A percentile compares a stretch with the other conserved stretches of the same genome.
Conservation (phyloP, 768 basidiomycete genomes). For the Auricularia cornea region DNA sequence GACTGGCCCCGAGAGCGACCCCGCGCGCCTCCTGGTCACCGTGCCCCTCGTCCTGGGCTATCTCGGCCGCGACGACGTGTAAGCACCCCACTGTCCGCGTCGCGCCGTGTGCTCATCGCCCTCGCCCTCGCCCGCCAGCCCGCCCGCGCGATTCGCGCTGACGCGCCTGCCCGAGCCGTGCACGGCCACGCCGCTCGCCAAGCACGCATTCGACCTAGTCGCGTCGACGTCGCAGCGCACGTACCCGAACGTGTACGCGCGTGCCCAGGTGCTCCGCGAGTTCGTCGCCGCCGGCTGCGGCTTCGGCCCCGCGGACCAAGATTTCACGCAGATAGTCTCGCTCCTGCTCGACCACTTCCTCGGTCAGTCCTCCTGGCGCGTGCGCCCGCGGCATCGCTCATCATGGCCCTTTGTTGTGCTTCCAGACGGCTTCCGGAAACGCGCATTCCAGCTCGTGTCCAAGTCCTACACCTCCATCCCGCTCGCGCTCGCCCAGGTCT, state of each 20-base stretch:
- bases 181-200: constrained; percentile 34
- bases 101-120: neutral
- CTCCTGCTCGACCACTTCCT: constrained; percentile 42
- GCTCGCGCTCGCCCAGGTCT: constrained; percentile 42
- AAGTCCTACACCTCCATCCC: constrained; percentile 60
- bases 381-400: too few species aligned
- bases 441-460: constrained; percentile 47
- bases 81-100: constrained; percentile 18
- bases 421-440: constrained; percentile 49
- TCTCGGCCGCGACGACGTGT: constrained; percentile 58
- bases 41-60: constrained; percentile 58
- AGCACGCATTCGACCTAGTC: constrained; percentile 38
- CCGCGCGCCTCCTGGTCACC: constrained; percentile 42
- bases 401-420: neutral
- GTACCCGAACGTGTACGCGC: constrained; percentile 47
- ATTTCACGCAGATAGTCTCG: constrained; percentile 37
- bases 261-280: constrained; percentile 34
- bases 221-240: constrained; percentile 46
- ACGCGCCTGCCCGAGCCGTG: constrained; percentile 46
- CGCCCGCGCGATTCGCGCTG: constrained; percentile 52
- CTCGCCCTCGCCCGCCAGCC: constrained; percentile 36
- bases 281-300: constrained; percentile 30
- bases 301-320: constrained; percentile 33
- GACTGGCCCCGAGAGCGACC: constrained; percentile 29
- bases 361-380: too few species aligned